Base-by-base conservation (phyloP, 1,284 basidiomycete genomes). In the Cutaneotrichosporon cavernicola region DNA sequence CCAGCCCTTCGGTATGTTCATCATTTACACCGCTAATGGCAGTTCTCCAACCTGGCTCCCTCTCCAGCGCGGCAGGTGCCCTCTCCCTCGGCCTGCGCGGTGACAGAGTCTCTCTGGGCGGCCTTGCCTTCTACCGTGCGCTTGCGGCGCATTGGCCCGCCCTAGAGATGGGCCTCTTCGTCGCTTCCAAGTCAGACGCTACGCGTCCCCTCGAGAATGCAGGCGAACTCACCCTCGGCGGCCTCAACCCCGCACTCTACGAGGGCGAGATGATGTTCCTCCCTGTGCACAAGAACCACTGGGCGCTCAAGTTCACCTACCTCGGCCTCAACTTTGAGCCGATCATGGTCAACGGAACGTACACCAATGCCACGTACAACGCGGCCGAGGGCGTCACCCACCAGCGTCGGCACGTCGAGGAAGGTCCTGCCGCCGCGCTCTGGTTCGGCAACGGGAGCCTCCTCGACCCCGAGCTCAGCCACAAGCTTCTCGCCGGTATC, bases 211-310 rank as follows among this genome's bases (percentile, higher is more conserved):
- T 40, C 22, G 18, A 40, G 11, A 43, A 56, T 21, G 34, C 16
- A 13, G 55, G 55, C 55, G 55, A 56, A 9, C 55, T 56, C 21
- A n/a, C 55, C 7, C 22, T 56, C 14, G 55, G 58, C 18, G 58
- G 58, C 18, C 43, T 58, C 43, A 49, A 58, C 57, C n/a, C 16
- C 4, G 57, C 43, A 8, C 31, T 58, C 16, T 22, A 47, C 5
- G 31, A 30, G 5, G 57, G 57, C 30, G 43, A 58, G 10, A 46
- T 58, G 11, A 32, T 16, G 22, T 58, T 49, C 57, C 4, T 47
- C 5, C 31, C 43, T 6, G 31, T 34, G 13, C 16, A 30, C 18
- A 31, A 31, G 8, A 31, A 49, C 18, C 38, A 31, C 21, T 58
- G 57, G 57, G 18, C 26, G 14, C 26, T 58, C 9, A 18, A 4